Base-by-base conservation (phyloP, 495 filamentous ascomycete genomes). In the Patellaria atrata region DNA sequence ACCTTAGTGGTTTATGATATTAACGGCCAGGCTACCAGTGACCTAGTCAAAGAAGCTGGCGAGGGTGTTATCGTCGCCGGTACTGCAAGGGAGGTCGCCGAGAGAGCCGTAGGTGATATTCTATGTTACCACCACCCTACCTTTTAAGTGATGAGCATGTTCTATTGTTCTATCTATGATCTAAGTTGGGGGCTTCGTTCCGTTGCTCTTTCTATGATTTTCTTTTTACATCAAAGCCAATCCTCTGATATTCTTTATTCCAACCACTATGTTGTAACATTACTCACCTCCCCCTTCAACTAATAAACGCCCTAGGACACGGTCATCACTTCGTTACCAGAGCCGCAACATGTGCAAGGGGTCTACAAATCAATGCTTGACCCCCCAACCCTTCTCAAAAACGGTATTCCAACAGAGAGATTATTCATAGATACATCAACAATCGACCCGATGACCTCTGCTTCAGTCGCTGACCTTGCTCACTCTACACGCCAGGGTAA, bases 1-100 rank as follows among this genome's bases (percentile, higher is more conserved):
- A 53, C 44, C 4, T 50, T 69, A 5, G 42, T 61, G 37, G 54
- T 69, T 28, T 56, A 60, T 38, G 65, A 69, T 41, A 54, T 69
- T 27, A 61, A 61, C 45, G 47, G 35, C 9, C 50, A 42, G 4
- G 58, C 61, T 10, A 47, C 58, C 3, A 39, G 51, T 7, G 39
- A 54, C 9, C 61, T 64, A 41, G 41, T 52, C 27, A 39, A 53
- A 14, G 57, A 57, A 39, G 43, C 45, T 10, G 32, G 47, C 23
- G 35, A 49, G 15, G 53, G 56, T 18, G 55, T 61, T 17, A 37
- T 35, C 29, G 38, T 57, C 28, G 58, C 53, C 4, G 30, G 52
- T 20, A 48, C 36, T 29, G 53, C 56, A n/a, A 56, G 57, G 22
- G 52, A 67, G 32, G 58, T 63, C 17, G 55, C 57, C 9, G 55